Evolutionary conservation across 495 filamentous ascomycete genomes (phyloP), one percentile per base, ranked within the genome.

Genomic region (Aspergillus sclerotiicarbonarius): DNA sequence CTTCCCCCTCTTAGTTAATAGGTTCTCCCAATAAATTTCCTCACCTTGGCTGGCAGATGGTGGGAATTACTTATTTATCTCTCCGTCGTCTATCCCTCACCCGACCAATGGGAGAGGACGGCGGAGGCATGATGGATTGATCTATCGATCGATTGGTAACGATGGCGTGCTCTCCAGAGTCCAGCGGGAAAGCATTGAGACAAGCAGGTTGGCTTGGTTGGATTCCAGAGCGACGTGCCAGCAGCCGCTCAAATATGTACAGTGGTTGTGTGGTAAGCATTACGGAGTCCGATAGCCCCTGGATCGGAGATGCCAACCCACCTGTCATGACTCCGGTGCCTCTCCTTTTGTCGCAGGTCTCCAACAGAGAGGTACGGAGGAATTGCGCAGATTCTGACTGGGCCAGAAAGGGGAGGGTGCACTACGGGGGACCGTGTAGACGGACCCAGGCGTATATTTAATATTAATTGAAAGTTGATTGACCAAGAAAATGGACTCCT

Each of bases 101-200:
- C 25, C 4, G 47, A 8, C 47, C 47, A 50, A 50, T 50, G 47
- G 47, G 47, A 32, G 20, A 8, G 29, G 47, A 32, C 25, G 25
- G 47, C 47, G 47, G 47, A 32, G 25, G 47, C 47, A 50, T 50
- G 29, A 30, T 31, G 15, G 32, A 31, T n/a, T 4, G 47, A 50
- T 29, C 21, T 10, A 32, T 16, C 25, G 13, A 50, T 30, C 47
- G 8, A 50, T 50, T 50, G 47, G 47, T 12, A 50, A 50, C 13
- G 47, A 50, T 50, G 47, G 20, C 41, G 15, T 45, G 44, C 18
- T 46, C 6, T 8, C 13, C 10, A 18, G 6, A 20, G 44, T 46
- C 15, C 15, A 12, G n/a, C n/a, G 15, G 41, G 20, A 18, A 8
- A 18, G 41, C 41, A 18, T 18, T 45, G 15, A 46, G 44, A 46